Base-by-base conservation (phyloP, 352 stramenopile species). In the Globisporangium spiculum region DNA sequence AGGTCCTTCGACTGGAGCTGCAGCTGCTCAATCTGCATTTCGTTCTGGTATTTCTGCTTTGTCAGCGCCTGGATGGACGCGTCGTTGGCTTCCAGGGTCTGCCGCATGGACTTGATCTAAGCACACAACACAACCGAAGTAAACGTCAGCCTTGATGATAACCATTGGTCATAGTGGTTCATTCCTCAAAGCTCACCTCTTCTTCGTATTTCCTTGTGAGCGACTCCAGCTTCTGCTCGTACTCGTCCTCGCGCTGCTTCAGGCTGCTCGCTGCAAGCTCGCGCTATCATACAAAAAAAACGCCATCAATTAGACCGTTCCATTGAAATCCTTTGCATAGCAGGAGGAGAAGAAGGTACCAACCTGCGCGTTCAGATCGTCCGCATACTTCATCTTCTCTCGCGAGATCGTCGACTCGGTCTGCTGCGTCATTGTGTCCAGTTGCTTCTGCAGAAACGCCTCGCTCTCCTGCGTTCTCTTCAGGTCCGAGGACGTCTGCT, bases 41-140 rank as follows among this genome's bases (percentile, higher is more conserved):
- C 85, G 36, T 93, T 68, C 69, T 93, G 84, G 62, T 94, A 94
- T 32, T 94, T 93, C 27, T 77, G 67, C 62, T 93, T 93, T 8
- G 71, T 80, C 18, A 96, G 62, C 9, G 66, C 60, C n/a, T 94
- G 86, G 26, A 86, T 69, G 48, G 79, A 69, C 4, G 66, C 62
- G 18, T 94, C 82, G 30, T 75, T 90, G 18, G 78, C 68, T 20
- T 90, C 79, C 1, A 81, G 70, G 38, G 75, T 72, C 32, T 63
- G 54, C n/a, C 80, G 82, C 6, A 94, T 44, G 9, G 68, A 46
- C 68, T 78, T 72, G 3, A 92, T 41, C 86, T 93, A 71, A 3
- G 2, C 10, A 32, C 7, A 24, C 20, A 61, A 26, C 32, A n/a
- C 9, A 66, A 20, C 26, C 6, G 34, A 16, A 57, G 2, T 16